These are phyloP conservation scores for Nothophytophthora sp. DNA, from an alignment of 352 stramenopile species.

Conservation along the genomic window DNA sequence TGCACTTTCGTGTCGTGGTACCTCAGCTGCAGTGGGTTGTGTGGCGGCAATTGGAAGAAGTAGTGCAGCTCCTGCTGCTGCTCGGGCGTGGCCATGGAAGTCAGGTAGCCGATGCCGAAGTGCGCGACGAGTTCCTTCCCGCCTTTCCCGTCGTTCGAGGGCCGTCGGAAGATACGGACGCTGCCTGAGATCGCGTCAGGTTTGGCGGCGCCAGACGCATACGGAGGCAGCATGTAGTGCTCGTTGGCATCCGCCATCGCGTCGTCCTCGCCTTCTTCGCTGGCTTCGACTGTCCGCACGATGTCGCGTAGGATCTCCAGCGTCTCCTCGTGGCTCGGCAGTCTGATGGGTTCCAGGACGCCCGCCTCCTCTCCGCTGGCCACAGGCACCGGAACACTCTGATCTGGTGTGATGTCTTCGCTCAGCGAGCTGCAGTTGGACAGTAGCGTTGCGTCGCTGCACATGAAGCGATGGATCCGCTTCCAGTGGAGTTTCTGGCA, in stretches of 20 bases:
- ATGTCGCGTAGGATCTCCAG: constrained; percentile 26
- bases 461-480: constrained; percentile 30
- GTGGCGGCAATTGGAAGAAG: constrained; percentile 34
- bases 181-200: constrained; percentile 14
- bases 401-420: constrained; percentile 24
- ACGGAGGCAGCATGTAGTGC: constrained; percentile 29
- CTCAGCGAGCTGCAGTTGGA: constrained; percentile 20
- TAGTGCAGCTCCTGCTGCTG: constrained; percentile 30
- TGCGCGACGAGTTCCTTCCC: constrained; percentile 13
- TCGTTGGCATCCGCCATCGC: constrained; percentile 1
- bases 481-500: constrained; percentile 38
- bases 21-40: constrained; percentile 32
- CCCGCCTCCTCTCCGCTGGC: neutral
- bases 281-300: constrained; percentile 6
- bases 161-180: constrained; percentile 22
- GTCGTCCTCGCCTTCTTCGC: neutral
- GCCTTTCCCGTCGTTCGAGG: neutral
- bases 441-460: constrained; percentile 18
- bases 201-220: constrained; percentile 1
- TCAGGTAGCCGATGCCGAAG: constrained; percentile 30
- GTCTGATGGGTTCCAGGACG: neutral
- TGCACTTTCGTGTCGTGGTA: constrained; percentile 12
- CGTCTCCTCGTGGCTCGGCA: constrained; percentile 6
- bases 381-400: neutral
- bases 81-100: constrained; percentile 5